A percentile compares a stretch with the other conserved stretches of the same genome.
These are phyloP conservation scores for Cardiosporidium cionae DNA, from an alignment of 169 alveolate species.

Conservation along the genomic window DNA sequence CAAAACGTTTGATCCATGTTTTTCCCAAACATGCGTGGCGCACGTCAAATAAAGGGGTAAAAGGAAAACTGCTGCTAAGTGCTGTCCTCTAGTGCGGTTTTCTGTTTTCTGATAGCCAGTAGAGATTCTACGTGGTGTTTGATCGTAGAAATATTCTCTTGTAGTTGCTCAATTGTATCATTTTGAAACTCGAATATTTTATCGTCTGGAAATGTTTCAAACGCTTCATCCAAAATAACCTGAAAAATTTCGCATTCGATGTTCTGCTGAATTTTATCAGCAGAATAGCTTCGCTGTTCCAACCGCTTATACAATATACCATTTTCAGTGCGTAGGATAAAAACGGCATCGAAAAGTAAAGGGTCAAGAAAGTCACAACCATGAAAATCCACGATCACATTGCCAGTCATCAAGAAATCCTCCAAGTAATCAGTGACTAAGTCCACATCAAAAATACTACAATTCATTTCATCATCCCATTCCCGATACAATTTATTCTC, in stretches of 20 bases:
- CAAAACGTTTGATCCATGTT: no score
- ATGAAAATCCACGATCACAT: slow-evolving; percentile 17
- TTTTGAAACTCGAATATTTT: slow-evolving; percentile 7
- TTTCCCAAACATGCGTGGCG: no score
- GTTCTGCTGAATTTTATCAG: slow-evolving; percentile 15
- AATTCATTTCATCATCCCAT: slow-evolving; percentile 13
- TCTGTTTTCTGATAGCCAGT: no score
- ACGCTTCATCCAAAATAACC: slow-evolving; percentile 27
- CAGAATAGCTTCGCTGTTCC: slow-evolving; percentile 1
- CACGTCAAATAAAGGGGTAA: no score
- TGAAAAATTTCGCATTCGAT: slow-evolving; percentile 26
- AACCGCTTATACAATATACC: slow-evolving; percentile 9
- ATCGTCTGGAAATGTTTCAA: slow-evolving; percentile 14
- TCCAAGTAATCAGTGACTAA: not conserved
- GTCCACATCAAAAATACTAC: slow-evolving; percentile 22
- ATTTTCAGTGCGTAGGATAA: slow-evolving; percentile 21
- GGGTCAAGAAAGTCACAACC: slow-evolving; percentile 9
- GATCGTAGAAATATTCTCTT: no score
- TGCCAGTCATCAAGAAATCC: slow-evolving; percentile 1
- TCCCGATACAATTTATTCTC: slow-evolving; percentile 1
- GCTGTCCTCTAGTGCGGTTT: no score
- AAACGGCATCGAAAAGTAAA: slow-evolving; percentile 3
- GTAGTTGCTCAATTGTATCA: no score
- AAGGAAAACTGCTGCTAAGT: no score
- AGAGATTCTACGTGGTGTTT: no score